Base-by-base conservation (phyloP, 2,329 filamentous ascomycete genomes). In the Fusarium sp. region DNA sequence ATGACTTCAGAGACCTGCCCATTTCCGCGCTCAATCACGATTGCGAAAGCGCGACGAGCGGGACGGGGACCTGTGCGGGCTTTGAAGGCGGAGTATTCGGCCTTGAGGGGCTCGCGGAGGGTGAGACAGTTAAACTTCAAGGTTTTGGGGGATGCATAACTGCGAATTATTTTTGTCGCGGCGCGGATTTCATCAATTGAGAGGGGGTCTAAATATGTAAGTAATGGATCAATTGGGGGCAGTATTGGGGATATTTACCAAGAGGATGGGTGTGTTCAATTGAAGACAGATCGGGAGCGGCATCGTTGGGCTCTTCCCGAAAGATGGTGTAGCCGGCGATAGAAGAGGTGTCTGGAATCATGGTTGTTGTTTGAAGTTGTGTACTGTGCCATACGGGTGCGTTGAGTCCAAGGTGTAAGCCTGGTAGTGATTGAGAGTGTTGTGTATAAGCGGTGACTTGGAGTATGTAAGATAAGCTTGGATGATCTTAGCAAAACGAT, bases 81-180 rank as follows among this genome's bases (percentile, higher is more conserved):
- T 59, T 89, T 85, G 40, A 88, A 90, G 53, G 90, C 88, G 20
- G 89, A 80, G 76, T 90, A 91, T n/a, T 85, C 66, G 85, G 83
- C 69, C 82, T 92, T 92, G 42, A 83, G 82, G 5, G 90, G 90
- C 74, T 92, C 89, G 54, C 90, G 85, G 6, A 92, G 82, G 24
- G 88, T 92, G 53, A 93, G 86, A 71, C 86, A 87, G 80, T 93
- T 93, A 84, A 83, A 83, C 69, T 83, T 83, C 52, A 82, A 54
- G 14, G 72, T 65, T 53, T 75, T 77, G 55, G 78, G 73, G 44
- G 54, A 68, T 18, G 79, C 78, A 68, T 80, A 61, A 8, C 81
- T 80, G 34, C 83, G 79, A 63, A 89, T 81, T 45, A 87, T 77
- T 68, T 85, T 84, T 44, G 83, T 81, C 43, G 87, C 84, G 22